Evolutionary conservation across 2,329 filamentous ascomycete genomes (phyloP).

Genomic region (Hyphodiscus sp.): DNA sequence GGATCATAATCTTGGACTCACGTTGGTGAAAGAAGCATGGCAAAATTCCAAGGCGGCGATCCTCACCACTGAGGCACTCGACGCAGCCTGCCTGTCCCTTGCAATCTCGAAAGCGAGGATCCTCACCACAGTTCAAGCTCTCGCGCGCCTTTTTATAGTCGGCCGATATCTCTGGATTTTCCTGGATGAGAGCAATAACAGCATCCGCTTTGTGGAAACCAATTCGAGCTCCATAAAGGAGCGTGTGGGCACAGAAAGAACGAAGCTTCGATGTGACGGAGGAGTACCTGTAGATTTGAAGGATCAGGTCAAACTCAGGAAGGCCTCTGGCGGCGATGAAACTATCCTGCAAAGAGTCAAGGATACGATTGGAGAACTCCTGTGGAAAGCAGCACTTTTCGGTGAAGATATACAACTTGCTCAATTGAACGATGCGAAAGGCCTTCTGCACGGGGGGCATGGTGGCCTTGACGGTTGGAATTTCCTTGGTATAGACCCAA

Average conservation of each 20-base stretch:
- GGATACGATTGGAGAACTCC: conserved; percentile 15
- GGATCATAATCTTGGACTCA: too few relatives aligned
- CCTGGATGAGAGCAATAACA: conserved; percentile 4
- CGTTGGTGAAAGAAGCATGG: conserved; percentile 14
- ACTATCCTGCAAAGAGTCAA: conserved; percentile 23
- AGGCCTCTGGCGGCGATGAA: conserved; percentile 11
- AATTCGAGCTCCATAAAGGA: conserved; percentile 6
- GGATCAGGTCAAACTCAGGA: conserved; percentile 8
- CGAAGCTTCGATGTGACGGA: conserved; percentile 8
- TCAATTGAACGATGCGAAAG: conserved; percentile 7
- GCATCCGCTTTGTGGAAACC: background rate
- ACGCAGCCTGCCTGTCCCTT: conserved; percentile 3
- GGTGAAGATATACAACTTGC: conserved; percentile 16
- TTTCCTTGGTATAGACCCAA: conserved; percentile 11
- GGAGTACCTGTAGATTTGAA: conserved; percentile 13
- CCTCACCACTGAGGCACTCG: conserved; percentile 2
- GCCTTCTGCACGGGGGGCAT: background rate
- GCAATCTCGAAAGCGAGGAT: conserved; percentile 20
- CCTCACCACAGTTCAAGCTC: conserved; percentile 2
- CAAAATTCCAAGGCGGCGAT: conserved; percentile 2
- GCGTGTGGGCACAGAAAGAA: conserved; percentile 12
- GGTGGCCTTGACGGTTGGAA: conserved; percentile 6
- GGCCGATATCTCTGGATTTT: conserved; percentile 5
- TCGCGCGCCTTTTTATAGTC: conserved; percentile 15
- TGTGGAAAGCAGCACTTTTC: conserved; percentile 8